Evolutionary conservation across 257 asterid species (phyloP).

Genomic region (Hygrophila difformis): DNA sequence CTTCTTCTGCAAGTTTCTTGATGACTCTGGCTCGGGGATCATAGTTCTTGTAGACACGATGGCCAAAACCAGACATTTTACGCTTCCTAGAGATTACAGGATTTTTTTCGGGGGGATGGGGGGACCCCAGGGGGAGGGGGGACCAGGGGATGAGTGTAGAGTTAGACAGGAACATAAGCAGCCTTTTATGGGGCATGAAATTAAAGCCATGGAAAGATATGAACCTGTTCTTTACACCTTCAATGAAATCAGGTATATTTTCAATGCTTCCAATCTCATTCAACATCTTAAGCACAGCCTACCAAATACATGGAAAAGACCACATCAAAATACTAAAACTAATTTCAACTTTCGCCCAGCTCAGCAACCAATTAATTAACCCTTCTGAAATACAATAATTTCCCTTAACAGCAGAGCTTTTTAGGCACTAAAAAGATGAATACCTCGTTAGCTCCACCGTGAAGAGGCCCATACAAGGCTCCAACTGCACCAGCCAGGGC

Average conservation of each 20-base stretch:
- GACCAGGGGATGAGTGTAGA: too few relatives aligned
- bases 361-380: too few relatives aligned
- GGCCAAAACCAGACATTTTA: slow-evolving; percentile 99
- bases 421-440: background rate
- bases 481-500: slow-evolving; percentile 99
- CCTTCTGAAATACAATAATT: background rate
- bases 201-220: too few relatives aligned
- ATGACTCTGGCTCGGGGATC: slow-evolving; percentile 98
- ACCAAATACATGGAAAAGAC: too few relatives aligned
- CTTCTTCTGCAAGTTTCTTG: slow-evolving; percentile 92
- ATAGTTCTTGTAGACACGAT: slow-evolving; percentile 96
- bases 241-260: slow-evolving; percentile 86
- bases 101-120: too few relatives aligned
- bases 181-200: background rate
- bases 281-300: slow-evolving; percentile 99
- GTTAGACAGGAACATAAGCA: background rate
- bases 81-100: slow-evolving; percentile 68
- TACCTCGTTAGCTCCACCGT: slow-evolving; percentile 99
- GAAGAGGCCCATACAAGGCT: slow-evolving; percentile 98
- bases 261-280: slow-evolving; percentile 86
- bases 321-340: too few relatives aligned
- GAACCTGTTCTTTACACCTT: slow-evolving; percentile 94
- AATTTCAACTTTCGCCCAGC: too few relatives aligned
- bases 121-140: too few relatives aligned
- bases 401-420: slow-evolving; percentile 9